These are phyloP conservation scores for Austropuccinia psidii DNA, from an alignment of 1,284 basidiomycete species.

Conservation along the genomic window DNA sequence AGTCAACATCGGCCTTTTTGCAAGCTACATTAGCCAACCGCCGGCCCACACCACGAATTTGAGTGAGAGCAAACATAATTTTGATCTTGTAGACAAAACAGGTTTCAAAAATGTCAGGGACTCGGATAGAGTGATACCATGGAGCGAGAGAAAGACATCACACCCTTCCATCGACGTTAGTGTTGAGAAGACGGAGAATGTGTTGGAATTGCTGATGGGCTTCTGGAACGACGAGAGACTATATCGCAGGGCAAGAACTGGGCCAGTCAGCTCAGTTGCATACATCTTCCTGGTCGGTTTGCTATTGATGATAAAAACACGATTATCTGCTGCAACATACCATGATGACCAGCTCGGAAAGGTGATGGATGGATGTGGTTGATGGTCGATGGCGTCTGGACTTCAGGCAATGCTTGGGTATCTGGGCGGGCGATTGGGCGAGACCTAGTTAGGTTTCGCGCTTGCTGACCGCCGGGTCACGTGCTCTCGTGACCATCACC, in stretches of 20 bases:
- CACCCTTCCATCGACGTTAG: slow-evolving; percentile 98
- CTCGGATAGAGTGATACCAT: slow-evolving; percentile 50
- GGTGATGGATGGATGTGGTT: too few species aligned
- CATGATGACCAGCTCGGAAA: too few species aligned
- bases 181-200: slow-evolving; percentile 98
- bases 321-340: too few species aligned
- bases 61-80: slow-evolving; percentile 47
- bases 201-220: slow-evolving; percentile 77
- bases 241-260: neutral
- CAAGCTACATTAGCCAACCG: slow-evolving; percentile 98
- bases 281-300: too few species aligned
- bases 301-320: too few species aligned
- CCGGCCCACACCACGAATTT: slow-evolving; percentile 99
- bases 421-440: too few species aligned
- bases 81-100: neutral
- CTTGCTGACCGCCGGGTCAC: too few species aligned
- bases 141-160: slow-evolving; percentile 93
- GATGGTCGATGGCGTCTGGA: too few species aligned
- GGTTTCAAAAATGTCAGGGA: neutral
- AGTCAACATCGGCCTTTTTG: slow-evolving; percentile 99
- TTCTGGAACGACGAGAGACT: slow-evolving; percentile 92
- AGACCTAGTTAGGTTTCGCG: too few species aligned
- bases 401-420: too few species aligned
- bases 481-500: too few species aligned
- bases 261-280: neutral